phyloP scores from a whole-genome alignment of 495 filamentous ascomycete genomes.

The Daldinia vernicosa region DNA sequence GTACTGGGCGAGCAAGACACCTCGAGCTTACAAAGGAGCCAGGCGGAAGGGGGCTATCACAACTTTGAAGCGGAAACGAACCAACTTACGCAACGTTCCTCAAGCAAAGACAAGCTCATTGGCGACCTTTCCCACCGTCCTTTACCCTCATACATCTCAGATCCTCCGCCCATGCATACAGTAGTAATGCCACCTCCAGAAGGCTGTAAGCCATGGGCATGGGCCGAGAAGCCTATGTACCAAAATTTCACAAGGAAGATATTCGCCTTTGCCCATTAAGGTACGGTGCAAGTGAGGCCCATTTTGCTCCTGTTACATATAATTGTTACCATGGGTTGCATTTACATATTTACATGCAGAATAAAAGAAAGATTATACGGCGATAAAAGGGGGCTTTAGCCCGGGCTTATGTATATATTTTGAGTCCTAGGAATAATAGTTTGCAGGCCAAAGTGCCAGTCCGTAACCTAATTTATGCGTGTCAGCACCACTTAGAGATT shows the following conservation, averaged over 20 bases:
- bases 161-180: constrained; percentile 14
- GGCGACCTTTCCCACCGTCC: not conserved
- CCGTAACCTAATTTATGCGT: not conserved
- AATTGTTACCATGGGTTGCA: constrained; percentile 14
- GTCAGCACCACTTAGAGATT: not conserved
- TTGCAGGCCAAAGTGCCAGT: not conserved
- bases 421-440: not conserved
- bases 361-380: not conserved
- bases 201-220: constrained; percentile 28
- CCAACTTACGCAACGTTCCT: not conserved
- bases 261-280: constrained; percentile 37
- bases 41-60: not conserved
- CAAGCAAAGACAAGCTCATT: constrained; percentile 7
- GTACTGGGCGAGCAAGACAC: constrained; percentile 34
- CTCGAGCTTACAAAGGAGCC: not conserved
- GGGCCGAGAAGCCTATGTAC: constrained; percentile 41
- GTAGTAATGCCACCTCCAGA: constrained; percentile 4
- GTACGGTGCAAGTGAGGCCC: constrained; percentile 12
- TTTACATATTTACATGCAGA: constrained; percentile 7
- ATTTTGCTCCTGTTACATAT: constrained; percentile 2
- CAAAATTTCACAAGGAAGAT: constrained; percentile 18
- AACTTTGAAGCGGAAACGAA: not conserved
- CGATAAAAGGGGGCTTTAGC: constrained; percentile 2
- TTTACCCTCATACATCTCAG: constrained; percentile 24
- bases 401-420: not conserved